Base-by-base conservation (phyloP, 305 asterid genomes). In the Plantago coronopus region DNA sequence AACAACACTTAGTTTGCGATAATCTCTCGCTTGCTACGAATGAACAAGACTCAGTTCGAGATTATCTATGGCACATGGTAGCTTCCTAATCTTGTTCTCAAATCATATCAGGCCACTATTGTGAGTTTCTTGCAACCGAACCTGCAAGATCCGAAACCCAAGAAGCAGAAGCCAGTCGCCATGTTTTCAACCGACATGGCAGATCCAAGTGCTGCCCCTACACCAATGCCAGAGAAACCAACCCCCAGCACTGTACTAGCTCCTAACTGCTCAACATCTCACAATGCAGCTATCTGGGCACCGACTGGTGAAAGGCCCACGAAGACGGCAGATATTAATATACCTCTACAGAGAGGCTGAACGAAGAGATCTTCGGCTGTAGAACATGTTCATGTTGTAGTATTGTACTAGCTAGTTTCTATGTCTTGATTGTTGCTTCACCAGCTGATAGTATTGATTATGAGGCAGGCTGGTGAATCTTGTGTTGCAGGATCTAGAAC, bases 101-200 rank as follows among this genome's bases (percentile, higher is more conserved):
- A 63, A 54, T 50, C 61, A 2, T 57, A 14, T 66, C 78, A 88
- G 96, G 87, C 86, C 34, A 85, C 80, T 11, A 93, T 85, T 17
- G 96, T 86, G 44, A 88, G 96, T 74, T 88, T 85, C 71, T 86
- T 83, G 38, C 78, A 88, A 20, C 73, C 88, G 65, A 75, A 76
- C 56, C 51, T 75, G 57, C 72, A 57, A 2, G 95, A 88, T 69
- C 17, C 71, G 44, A 88, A 80, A 64, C 88, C 81, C 1, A 82
- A 81, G 82, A 85, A 83, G 87, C 87, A 66, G 62, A 82, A 76
- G 67, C 67, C 62, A 3, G 78, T 65, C 55, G 22, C 40, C 13
- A 61, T 64, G 13, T 69, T 71, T 40, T 48, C 65, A 27, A 19
- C 61, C 45, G 46, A 61, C 7, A 23, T 53, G 20, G 75, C 77